Conservation (phyloP, 2,329 filamentous ascomycete species). For the Aspergillus sergii region DNA sequence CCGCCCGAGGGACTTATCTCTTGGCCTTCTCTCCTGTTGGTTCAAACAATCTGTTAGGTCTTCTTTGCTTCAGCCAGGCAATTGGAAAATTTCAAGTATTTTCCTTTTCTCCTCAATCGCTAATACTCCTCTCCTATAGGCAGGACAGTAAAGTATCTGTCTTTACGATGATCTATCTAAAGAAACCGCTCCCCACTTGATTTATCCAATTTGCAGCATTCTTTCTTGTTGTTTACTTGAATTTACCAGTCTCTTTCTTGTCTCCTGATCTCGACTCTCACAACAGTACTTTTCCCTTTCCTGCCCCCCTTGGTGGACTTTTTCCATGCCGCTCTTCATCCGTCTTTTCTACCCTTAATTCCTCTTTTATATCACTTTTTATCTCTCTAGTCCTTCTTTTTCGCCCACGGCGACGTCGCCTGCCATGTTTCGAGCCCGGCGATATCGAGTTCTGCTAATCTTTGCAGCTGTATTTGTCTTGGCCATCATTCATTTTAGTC, state of each 20-base stretch:
- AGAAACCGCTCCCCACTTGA: background rate
- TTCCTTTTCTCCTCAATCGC: background rate
- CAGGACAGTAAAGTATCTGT: background rate
- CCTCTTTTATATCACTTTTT: background rate
- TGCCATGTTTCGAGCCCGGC: slow-evolving; percentile 51
- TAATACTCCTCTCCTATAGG: background rate
- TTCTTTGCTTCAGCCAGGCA: background rate
- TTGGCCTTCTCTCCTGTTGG: background rate
- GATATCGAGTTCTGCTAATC: slow-evolving; percentile 50
- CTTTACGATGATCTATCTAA: background rate
- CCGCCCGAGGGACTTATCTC: background rate
- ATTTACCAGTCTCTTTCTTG: background rate
- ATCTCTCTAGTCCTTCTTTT: slow-evolving; percentile 7
- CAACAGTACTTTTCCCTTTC: background rate
- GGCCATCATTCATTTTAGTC: slow-evolving; percentile 55
- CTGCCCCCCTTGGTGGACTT: background rate
- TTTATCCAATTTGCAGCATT: background rate
- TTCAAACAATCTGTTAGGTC: background rate
- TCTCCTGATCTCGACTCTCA: background rate
- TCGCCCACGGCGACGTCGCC: background rate
- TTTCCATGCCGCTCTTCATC: background rate
- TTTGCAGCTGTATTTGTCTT: slow-evolving; percentile 48
- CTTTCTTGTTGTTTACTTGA: background rate
- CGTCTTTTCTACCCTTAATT: background rate
- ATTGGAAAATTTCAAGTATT: background rate